Conservation (phyloP, 140 eudicot genomes). For the Cichorium intybus region DNA sequence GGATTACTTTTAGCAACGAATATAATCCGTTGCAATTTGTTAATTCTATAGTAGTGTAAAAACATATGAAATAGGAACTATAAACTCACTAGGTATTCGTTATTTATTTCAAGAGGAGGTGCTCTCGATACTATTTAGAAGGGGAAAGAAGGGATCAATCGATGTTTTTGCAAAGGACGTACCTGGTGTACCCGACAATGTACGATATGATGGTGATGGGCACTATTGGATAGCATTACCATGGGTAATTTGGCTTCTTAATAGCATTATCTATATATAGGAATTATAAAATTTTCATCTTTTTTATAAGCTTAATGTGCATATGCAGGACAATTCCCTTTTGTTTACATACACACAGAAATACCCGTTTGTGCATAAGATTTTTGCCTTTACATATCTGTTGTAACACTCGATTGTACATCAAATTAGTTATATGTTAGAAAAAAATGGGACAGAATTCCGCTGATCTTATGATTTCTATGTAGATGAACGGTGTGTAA, state of each 20-base stretch:
- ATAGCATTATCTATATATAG: not conserved
- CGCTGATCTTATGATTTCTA: too few relatives aligned
- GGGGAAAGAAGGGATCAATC: slow-evolving; percentile 48
- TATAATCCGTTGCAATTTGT: too few relatives aligned
- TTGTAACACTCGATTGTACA: too few relatives aligned
- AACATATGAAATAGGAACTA: not conserved
- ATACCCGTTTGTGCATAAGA: slow-evolving; percentile 42
- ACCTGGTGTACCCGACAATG: slow-evolving; percentile 50
- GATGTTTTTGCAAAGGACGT: slow-evolving; percentile 41
- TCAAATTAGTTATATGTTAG: too few relatives aligned
- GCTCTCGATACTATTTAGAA: slow-evolving; percentile 18
- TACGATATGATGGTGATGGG: slow-evolving; percentile 32
- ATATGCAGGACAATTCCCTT: slow-evolving; percentile 18
- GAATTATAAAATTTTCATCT: not conserved
- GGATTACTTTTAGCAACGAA: too few relatives aligned
- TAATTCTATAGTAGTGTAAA: not conserved
- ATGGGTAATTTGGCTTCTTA: slow-evolving; percentile 31
- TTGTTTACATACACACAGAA: not conserved
- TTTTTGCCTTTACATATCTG: slow-evolving; percentile 28
- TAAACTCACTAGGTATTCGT: not conserved
- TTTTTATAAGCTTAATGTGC: not conserved
- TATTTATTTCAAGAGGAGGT: slow-evolving; percentile 30
- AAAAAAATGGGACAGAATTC: too few relatives aligned
- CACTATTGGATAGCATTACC: slow-evolving; percentile 50
- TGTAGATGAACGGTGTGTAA: too few relatives aligned